phyloP scores from a whole-genome alignment of 2,329 filamentous ascomycete genomes.

The Penicillium janthinellum region DNA sequence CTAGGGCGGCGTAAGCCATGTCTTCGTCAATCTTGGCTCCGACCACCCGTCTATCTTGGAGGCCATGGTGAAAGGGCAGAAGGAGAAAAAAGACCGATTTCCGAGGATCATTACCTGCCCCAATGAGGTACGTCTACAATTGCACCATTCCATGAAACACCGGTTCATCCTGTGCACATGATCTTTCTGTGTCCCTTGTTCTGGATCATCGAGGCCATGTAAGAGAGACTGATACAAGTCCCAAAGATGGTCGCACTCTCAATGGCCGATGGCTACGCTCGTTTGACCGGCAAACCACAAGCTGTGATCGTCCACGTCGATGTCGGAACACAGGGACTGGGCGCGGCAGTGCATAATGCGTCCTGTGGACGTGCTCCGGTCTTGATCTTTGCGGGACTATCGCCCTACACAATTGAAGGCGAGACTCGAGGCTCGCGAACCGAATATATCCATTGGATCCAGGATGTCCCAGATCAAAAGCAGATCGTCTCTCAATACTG shows the following conservation, averaged over 20 bases:
- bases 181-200: not conserved
- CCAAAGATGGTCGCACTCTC: constrained; percentile 78
- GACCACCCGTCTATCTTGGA: constrained; percentile 75
- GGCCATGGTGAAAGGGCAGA: constrained; percentile 75
- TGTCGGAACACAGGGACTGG: constrained; percentile 77
- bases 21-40: constrained; percentile 58
- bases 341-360: constrained; percentile 77
- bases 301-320: constrained; percentile 80
- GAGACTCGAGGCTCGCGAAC: constrained; percentile 76
- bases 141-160: not conserved
- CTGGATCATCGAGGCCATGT: constrained; percentile 10
- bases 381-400: constrained; percentile 75
- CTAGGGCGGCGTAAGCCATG: constrained; percentile 53
- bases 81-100: constrained; percentile 65
- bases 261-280: constrained; percentile 80
- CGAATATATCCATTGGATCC: constrained; percentile 86
- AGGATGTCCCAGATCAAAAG: constrained; percentile 80
- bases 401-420: constrained; percentile 74
- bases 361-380: constrained; percentile 73
- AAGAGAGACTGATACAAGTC: constrained; percentile 3
- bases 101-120: constrained; percentile 77
- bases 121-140: constrained; percentile 62
- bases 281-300: constrained; percentile 71
- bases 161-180: not conserved
- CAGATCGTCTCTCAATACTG: constrained; percentile 83